Conservation (phyloP, 495 filamentous ascomycete species). For the Penicillium crystallinum region DNA sequence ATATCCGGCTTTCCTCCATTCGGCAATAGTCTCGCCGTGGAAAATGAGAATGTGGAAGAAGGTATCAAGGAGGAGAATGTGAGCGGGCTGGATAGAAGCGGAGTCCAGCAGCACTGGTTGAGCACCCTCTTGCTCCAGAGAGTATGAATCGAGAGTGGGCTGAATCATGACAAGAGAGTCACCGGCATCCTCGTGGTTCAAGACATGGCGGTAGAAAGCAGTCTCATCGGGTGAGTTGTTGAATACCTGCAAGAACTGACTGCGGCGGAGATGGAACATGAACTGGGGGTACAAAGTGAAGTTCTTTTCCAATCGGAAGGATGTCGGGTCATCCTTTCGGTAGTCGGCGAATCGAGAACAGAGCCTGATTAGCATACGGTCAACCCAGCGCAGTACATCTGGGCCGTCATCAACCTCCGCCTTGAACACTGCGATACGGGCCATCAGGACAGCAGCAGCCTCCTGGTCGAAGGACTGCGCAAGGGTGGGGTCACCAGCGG, state of each 20-base stretch:
- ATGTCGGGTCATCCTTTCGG: conserved; percentile 95
- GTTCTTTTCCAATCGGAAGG: conserved; percentile 97
- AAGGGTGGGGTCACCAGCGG: conserved; percentile 93
- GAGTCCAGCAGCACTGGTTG: conserved; percentile 93
- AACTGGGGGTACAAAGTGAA: conserved; percentile 99
- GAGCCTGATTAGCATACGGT: conserved; percentile 95
- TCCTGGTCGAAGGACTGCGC: conserved; percentile 99
- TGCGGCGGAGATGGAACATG: conserved; percentile 97
- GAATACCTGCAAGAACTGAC: conserved; percentile 98
- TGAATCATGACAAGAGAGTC: conserved; percentile 99
- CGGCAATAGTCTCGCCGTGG: conserved; percentile 95
- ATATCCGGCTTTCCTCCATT: conserved; percentile 98
- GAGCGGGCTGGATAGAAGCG: conserved; percentile 88
- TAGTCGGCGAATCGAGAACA: conserved; percentile 98
- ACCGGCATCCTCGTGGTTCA: conserved; percentile 95
- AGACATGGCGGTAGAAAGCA: conserved; percentile 93
- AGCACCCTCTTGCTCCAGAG: conserved; percentile 86
- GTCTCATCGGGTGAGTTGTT: conserved; percentile 99
- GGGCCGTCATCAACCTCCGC: conserved; percentile 98
- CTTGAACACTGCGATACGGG: conserved; percentile 96
- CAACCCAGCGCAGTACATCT: conserved; percentile 98
- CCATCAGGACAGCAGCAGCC: conserved; percentile 96
- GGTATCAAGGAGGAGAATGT: conserved; percentile 92
- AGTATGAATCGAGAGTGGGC: conserved; percentile 95
- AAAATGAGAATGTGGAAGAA: conserved; percentile 99